Conservation (phyloP, 2,329 filamentous ascomycete species). For the Clarireedia monteithiana region DNA sequence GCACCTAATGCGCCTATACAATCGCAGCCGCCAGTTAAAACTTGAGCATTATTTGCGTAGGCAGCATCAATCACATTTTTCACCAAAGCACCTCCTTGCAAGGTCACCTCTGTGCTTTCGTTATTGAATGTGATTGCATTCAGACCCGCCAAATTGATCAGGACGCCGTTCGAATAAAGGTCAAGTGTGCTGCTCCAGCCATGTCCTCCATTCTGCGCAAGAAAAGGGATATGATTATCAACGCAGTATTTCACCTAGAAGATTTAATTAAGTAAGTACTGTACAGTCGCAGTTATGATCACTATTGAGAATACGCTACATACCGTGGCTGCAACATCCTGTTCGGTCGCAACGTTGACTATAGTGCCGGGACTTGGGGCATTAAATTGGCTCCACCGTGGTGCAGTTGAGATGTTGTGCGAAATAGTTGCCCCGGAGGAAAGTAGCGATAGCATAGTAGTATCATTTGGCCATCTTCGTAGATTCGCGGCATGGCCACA, state of each 20-base stretch:
- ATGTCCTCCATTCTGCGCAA: slow-evolving; percentile 11
- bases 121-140: slow-evolving; percentile 2
- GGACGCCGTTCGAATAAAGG: not conserved
- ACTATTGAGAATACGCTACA: not conserved
- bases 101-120: not conserved
- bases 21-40: slow-evolving; percentile 8
- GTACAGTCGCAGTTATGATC: not conserved
- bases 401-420: not conserved
- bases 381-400: slow-evolving; percentile 1
- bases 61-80: not conserved
- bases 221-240: slow-evolving; percentile 4
- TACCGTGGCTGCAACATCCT: not conserved
- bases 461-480: not conserved
- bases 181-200: slow-evolving; percentile 1
- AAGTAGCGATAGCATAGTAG: not conserved
- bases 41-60: not conserved
- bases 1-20: slow-evolving; percentile 5
- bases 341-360: slow-evolving; percentile 1
- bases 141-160: slow-evolving; percentile 2
- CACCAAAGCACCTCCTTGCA: slow-evolving; percentile 7
- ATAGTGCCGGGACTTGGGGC: slow-evolving; percentile 3
- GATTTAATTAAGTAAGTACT: not conserved
- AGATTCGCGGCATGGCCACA: too few relatives aligned
- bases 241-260: not conserved
- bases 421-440: not conserved